A percentile compares a stretch with the other conserved stretches of the same genome.
phyloP scores from a whole-genome alignment of 208 protist genomes.

The Crithidia bombi region DNA sequence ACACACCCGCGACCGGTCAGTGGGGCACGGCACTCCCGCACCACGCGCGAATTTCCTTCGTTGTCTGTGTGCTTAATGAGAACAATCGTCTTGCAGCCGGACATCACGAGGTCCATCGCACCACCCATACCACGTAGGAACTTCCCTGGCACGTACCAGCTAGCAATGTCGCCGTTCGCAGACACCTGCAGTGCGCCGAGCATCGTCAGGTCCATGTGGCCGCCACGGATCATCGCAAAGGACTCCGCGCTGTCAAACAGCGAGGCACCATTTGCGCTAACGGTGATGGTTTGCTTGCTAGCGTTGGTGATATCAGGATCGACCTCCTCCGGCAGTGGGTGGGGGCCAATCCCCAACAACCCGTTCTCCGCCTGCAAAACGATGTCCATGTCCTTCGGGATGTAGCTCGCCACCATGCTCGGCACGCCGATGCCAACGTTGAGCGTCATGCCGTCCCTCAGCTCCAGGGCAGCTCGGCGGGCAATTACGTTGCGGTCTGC shows the following conservation, averaged over 20 bases:
- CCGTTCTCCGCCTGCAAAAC: conserved; percentile 90
- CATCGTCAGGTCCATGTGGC: conserved; percentile 93
- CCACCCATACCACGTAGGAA: conserved; percentile 96
- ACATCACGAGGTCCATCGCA: conserved; percentile 93
- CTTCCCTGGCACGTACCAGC: conserved; percentile 96
- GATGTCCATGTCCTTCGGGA: conserved; percentile 76
- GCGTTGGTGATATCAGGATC: conserved; percentile 96
- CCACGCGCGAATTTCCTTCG: conserved; percentile 79
- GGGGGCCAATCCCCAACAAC: conserved; percentile 88
- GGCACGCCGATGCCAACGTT: conserved; percentile 97
- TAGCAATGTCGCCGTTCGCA: conserved; percentile 93
- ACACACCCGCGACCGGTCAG: conserved; percentile 82
- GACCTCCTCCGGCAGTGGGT: conserved; percentile 62
- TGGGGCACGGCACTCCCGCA: conserved; percentile 85
- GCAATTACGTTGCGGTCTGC: conserved; percentile 77
- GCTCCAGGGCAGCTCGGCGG: conserved; percentile 91
- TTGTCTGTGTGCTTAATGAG: conserved; percentile 95
- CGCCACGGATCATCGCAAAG: conserved; percentile 95
- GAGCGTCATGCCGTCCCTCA: conserved; percentile 94
- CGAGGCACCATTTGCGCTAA: conserved; percentile 62
- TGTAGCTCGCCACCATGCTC: conserved; percentile 89
- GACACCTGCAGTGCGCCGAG: conserved; percentile 93
- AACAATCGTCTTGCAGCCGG: conserved; percentile 86
- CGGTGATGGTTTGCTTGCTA: conserved; percentile 95
- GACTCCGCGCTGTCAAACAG: conserved; percentile 85